Base-by-base conservation (phyloP, 1,139 yeast genomes). In the Pichia sp. region DNA sequence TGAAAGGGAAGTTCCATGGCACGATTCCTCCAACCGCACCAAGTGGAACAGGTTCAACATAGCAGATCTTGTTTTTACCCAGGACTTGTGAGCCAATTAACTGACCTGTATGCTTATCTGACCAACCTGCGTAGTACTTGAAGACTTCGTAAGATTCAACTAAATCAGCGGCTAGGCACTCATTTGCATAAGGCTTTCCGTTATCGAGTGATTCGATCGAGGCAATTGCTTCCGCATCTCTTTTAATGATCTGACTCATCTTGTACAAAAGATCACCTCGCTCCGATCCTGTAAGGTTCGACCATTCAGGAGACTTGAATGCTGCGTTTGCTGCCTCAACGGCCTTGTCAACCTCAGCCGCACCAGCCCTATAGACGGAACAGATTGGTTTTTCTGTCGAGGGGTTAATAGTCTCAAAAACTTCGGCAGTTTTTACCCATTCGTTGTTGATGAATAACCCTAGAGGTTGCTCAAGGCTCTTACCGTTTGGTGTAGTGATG, bases 1-100 rank as follows among this genome's bases (percentile, higher is more conserved):
- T 76, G 64, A 87, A 75, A 53, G 96, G 95, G 77, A 87, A 87
- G 72, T 87, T 87, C 95, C 95, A 88, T 54, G 96, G 95, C 65
- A 87, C 86, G 61, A 89, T 85, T 70, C 86, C 88, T 52, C 90
- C 90, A 69, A 88, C 84, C 48, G 86, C 92, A 64, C 95, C 95
- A 45, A 67, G 56, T 56, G 96, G 95, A 68, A 85, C 89, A 56
- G 79, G 79, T 52, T 74, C 67, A 8, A 84, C 80, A 71, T 81
- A 87, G 60, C 81, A 82, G 61, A 87, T 77, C 51, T 67, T 67
- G 45, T 61, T 53, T 42, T 57, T 60, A 26, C 69, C 69, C 16
- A 66, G 55, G 15, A 65, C 62, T 50, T 62, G 62, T 8, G 64
- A 54, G 49, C 77, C 72, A 63, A 87, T 81, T 54, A 82, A 78